Evolutionary conservation across 306 rosid species (phyloP).

Genomic region (Amphicarpaea edgeworthii): DNA sequence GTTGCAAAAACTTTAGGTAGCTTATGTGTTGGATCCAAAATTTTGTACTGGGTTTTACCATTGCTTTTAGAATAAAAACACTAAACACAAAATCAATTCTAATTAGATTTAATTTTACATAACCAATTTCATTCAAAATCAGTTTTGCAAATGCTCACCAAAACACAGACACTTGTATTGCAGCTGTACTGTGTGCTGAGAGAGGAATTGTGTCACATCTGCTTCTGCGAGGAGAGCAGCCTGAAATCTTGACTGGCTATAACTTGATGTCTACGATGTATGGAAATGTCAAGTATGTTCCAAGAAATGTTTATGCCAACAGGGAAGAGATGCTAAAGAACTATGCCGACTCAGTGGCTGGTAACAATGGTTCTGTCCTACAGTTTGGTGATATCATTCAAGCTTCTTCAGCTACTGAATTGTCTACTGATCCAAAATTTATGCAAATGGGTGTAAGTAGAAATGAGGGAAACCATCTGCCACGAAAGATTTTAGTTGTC

Average conservation of each 20-base stretch:
- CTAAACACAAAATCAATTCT: background rate
- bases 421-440: constrained; percentile 38
- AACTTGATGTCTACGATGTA: constrained; percentile 88
- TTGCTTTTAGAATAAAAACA: background rate
- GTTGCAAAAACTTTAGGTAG: background rate
- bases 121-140: background rate
- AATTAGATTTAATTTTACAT: too few species aligned
- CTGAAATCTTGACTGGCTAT: constrained; percentile 86
- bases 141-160: background rate
- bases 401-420: constrained; percentile 51
- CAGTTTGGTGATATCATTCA: constrained; percentile 69
- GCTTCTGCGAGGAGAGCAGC: constrained; percentile 95
- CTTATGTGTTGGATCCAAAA: background rate
- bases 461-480: constrained; percentile 54
- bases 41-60: background rate
- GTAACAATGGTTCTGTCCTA: constrained; percentile 57
- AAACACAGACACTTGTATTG: constrained; percentile 36
- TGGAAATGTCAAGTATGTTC: constrained; percentile 84
- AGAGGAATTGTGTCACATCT: constrained; percentile 79
- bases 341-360: constrained; percentile 73
- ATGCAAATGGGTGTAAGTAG: constrained; percentile 51
- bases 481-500: constrained; percentile 68
- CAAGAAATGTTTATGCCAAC: constrained; percentile 75
- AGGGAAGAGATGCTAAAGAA: constrained; percentile 72
- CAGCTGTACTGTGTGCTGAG: constrained; percentile 91